Evolutionary conservation across 768 basidiomycete species (phyloP).

Genomic region (Lyophyllum decastes): DNA sequence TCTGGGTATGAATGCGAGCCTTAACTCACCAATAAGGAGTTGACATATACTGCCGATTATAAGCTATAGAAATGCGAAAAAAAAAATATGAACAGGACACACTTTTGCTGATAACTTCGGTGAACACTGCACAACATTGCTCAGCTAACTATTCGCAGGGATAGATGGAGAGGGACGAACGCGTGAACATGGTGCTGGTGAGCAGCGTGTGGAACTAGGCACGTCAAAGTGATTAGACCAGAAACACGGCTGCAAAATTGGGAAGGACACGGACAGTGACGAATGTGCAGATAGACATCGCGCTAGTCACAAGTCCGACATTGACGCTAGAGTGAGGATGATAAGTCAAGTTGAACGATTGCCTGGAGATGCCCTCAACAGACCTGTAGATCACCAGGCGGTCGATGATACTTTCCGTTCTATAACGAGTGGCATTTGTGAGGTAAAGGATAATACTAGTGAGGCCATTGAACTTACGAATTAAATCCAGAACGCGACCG

Average conservation of each 20-base stretch:
- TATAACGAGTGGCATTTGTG: not conserved
- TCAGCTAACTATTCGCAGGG: not conserved
- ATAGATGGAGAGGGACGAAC: not conserved
- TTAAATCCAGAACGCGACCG: constrained; percentile 2
- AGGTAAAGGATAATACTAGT: not conserved
- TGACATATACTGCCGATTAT: not conserved
- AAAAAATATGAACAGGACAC: not conserved
- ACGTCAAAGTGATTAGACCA: not conserved
- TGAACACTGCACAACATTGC: not conserved
- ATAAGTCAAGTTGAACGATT: not conserved
- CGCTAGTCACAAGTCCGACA: not conserved
- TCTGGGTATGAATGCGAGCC: too few relatives aligned
- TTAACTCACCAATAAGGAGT: not conserved
- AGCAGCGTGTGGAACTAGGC: not conserved
- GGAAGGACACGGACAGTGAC: not conserved
- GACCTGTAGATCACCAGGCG: constrained; percentile 4
- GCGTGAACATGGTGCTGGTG: not conserved
- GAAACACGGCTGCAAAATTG: too few relatives aligned
- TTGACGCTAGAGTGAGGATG: not conserved
- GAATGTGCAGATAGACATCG: constrained; percentile 2
- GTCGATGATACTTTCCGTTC: constrained; percentile 2
- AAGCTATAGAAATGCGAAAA: not conserved
- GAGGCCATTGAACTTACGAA: not conserved
- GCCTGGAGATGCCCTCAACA: not conserved
- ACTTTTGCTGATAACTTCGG: not conserved